phyloP scores from a whole-genome alignment of 106 monocot species.

The Dendrobium nobile region DNA sequence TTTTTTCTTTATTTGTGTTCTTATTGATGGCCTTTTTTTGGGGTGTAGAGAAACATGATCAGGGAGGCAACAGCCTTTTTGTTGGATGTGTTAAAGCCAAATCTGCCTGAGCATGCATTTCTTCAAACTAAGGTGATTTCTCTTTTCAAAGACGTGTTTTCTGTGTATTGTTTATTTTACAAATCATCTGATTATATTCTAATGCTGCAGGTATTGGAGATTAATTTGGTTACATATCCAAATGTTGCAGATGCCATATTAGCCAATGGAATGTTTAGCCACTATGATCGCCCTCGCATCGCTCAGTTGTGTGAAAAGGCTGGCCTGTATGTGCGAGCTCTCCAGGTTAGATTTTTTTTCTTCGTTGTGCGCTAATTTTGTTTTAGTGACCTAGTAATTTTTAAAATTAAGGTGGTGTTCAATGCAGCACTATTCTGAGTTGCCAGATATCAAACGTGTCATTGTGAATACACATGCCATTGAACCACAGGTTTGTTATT shows the following conservation, averaged over 20 bases:
- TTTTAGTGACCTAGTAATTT: no score
- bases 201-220: constrained; percentile 77
- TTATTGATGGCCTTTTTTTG: constrained; percentile 8
- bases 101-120: constrained; percentile 95
- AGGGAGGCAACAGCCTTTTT: constrained; percentile 96
- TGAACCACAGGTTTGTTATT: constrained; percentile 89
- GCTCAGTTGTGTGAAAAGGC: constrained; percentile 98
- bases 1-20: background rate
- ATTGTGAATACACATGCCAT: constrained; percentile 98
- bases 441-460: constrained; percentile 95
- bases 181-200: background rate
- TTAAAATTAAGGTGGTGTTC: background rate
- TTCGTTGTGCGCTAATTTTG: no score
- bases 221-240: constrained; percentile 96
- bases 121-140: constrained; percentile 84
- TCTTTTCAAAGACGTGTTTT: background rate
- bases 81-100: constrained; percentile 96
- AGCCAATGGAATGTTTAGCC: constrained; percentile 99
- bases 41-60: constrained; percentile 85
- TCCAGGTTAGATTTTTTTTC: constrained; percentile 56
- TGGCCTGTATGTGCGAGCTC: constrained; percentile 84
- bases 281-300: constrained; percentile 95
- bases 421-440: constrained; percentile 85
- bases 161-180: background rate
- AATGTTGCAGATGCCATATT: constrained; percentile 99